Evolutionary conservation across 2,329 filamentous ascomycete genomes (phyloP).

Genomic region (Calonectria ilicicola): DNA sequence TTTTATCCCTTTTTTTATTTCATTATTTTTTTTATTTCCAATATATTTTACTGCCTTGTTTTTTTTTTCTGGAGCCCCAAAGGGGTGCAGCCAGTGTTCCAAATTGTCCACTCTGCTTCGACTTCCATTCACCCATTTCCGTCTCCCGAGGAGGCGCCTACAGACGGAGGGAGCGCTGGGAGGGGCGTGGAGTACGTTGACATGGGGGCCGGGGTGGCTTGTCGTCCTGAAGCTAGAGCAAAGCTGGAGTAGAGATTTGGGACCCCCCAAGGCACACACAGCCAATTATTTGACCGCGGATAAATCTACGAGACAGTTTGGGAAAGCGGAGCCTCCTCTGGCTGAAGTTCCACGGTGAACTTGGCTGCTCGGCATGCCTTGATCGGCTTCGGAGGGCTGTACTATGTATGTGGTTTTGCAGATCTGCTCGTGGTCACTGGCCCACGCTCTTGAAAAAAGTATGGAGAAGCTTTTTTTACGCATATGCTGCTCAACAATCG

Average conservation of each 20-base stretch:
- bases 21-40: background rate
- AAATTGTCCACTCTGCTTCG: background rate
- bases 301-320: constrained; percentile 29
- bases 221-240: constrained; percentile 21
- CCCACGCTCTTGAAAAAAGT: background rate
- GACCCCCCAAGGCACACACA: background rate
- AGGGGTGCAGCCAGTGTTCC: background rate
- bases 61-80: background rate
- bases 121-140: constrained; percentile 16
- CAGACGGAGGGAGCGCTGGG: constrained; percentile 32
- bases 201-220: constrained; percentile 16
- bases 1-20: background rate
- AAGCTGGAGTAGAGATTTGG: constrained; percentile 20
- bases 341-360: background rate
- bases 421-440: background rate
- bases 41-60: background rate
- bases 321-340: constrained; percentile 20
- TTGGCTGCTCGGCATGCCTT: background rate
- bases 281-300: constrained; percentile 33
- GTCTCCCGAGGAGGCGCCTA: constrained; percentile 30
- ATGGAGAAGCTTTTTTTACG: constrained; percentile 5
- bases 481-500: constrained; percentile 7
- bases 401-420: constrained; percentile 6
- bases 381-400: background rate
- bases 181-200: constrained; percentile 23